Evolutionary conservation across 1,139 yeast species (phyloP).

Genomic region (Pneumocystis wakefieldiae): DNA sequence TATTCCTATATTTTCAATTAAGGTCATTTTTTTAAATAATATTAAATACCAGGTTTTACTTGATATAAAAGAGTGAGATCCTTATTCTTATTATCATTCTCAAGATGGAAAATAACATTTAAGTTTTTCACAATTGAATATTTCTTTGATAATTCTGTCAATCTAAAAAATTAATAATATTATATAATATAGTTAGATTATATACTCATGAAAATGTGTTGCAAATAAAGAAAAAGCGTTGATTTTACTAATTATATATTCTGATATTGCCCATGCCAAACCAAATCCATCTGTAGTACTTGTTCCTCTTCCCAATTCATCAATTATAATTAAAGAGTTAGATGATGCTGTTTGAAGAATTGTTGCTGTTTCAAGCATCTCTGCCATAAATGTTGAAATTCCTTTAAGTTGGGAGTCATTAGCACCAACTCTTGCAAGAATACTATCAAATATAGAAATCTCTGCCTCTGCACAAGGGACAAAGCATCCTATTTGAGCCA

Average conservation of each 20-base stretch:
- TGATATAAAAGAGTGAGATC: slow-evolving; percentile 12
- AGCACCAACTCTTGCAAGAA: slow-evolving; percentile 94
- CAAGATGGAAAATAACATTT: slow-evolving; percentile 89
- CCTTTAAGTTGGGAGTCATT: slow-evolving; percentile 96
- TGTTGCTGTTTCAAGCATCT: slow-evolving; percentile 90
- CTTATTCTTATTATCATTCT: slow-evolving; percentile 24
- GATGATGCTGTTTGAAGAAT: slow-evolving; percentile 73
- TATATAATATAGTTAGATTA: background rate
- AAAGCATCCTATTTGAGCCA: slow-evolving; percentile 90
- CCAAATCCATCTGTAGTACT: slow-evolving; percentile 97
- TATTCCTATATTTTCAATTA: slow-evolving; percentile 76
- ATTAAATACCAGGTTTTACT: background rate
- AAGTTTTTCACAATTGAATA: slow-evolving; percentile 53
- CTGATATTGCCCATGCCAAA: slow-evolving; percentile 90
- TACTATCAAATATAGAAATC: slow-evolving; percentile 72
- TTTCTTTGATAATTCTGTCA: slow-evolving; percentile 58
- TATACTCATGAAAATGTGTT: slow-evolving; percentile 78
- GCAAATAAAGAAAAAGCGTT: slow-evolving; percentile 80
- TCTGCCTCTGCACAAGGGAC: slow-evolving; percentile 67
- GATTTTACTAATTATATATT: slow-evolving; percentile 55
- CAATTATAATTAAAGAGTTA: slow-evolving; percentile 78
- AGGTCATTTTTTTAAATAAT: slow-evolving; percentile 44
- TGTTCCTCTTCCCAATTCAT: slow-evolving; percentile 92
- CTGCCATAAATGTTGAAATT: slow-evolving; percentile 93
- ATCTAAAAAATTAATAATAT: slow-evolving; percentile 11